phyloP scores from a whole-genome alignment of 2,329 filamentous ascomycete species.

The Lecanoromycetidae sp. region DNA sequence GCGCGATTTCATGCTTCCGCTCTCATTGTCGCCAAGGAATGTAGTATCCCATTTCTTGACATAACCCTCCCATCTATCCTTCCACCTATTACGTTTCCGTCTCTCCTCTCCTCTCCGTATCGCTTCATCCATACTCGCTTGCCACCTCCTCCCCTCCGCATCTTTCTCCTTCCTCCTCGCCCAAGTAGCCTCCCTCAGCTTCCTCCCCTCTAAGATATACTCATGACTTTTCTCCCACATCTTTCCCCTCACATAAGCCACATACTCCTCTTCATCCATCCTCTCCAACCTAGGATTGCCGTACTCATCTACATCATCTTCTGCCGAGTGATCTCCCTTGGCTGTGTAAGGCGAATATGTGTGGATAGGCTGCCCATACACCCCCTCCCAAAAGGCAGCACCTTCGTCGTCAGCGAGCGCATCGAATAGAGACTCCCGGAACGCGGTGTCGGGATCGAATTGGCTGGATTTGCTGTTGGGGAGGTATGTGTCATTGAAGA shows the following conservation, averaged over 20 bases:
- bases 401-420: constrained; percentile 95
- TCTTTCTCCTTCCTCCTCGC: constrained; percentile 35
- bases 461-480: not conserved
- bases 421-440: constrained; percentile 89
- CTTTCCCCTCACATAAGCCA: constrained; percentile 64
- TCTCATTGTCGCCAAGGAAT: constrained; percentile 19
- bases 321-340: too few relatives aligned
- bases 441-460: constrained; percentile 53
- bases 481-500: constrained; percentile 12
- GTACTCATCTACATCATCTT: constrained; percentile 38
- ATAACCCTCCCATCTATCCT: constrained; percentile 55
- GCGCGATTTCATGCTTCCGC: constrained; percentile 13
- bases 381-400: constrained; percentile 83
- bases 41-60: constrained; percentile 48
- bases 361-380: constrained; percentile 95
- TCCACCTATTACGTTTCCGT: constrained; percentile 39
- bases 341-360: constrained; percentile 48
- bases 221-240: constrained; percentile 97
- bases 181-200: constrained; percentile 44
- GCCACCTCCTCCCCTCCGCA: constrained; percentile 31
- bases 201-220: constrained; percentile 65
- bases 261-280: constrained; percentile 92
- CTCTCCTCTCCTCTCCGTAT: constrained; percentile 26
- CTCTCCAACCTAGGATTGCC: constrained; percentile 47
- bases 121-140: constrained; percentile 22